Evolutionary conservation across 2,329 filamentous ascomycete species (phyloP), one percentile per base, ranked within the genome.

Genomic region (Xylariaceae sp.): DNA sequence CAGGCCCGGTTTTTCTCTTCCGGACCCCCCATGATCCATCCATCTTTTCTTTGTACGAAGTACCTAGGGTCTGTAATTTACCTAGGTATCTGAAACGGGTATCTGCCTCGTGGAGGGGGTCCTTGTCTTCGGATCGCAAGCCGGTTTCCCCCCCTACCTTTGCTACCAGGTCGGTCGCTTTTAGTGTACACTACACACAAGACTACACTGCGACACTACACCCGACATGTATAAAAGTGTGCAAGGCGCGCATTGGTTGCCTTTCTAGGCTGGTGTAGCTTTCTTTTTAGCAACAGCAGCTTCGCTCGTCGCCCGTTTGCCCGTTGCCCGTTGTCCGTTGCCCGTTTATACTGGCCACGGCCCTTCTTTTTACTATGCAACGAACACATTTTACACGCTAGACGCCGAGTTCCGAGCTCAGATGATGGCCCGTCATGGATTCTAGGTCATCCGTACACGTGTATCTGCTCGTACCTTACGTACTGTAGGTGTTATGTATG

Each of bases 101-200:
- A 51, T 55, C 34, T 44, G 23, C 44, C 37, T 48, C 18, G 45
- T 55, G 55, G 23, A 30, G 23, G 41, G 45, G 51, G 54, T 55
- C 52, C 48, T 30, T 55, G 49, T 37, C 52, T 44, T 55, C 50
- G 52, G 60, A 51, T 51, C 52, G 30, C 18, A 30, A 57, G 60
- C 60, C 60, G 55, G 55, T 53, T 41, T 48, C 49, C 15, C 23
- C 23, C 48, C 48, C 17, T 4, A 30, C 23, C 23, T 30, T 30
- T 30, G 13, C 44, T 53, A 45, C 15, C 30, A 13, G 30, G 37
- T 35, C 34, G 10, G 11, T 11, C 30, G 45, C 34, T 10, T 9
- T n/a, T 18, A 23, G 45, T 37, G 18, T 47, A n/a, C 48, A 13
- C 35, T 13, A 8, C 23, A n/a, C 30, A 51, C 10, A n/a, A 51